These are phyloP conservation scores for Quercus wislizeni DNA, from an alignment of 306 rosid genomes.

Conservation along the genomic window DNA sequence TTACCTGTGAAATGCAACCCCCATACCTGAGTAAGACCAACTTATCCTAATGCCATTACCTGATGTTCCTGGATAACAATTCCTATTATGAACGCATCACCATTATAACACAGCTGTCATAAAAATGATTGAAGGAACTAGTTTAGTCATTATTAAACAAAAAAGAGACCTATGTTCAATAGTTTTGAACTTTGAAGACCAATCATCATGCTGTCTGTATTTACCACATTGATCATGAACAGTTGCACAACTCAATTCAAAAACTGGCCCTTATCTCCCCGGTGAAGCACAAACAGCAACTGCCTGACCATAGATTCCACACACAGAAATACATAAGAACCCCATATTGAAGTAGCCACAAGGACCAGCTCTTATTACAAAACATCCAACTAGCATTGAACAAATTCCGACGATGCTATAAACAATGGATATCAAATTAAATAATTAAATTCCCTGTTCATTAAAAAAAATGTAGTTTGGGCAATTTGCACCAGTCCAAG, in stretches of 20 bases:
- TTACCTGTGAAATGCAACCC: not conserved
- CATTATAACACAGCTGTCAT: not conserved
- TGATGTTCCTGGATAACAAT: not conserved
- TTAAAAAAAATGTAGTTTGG: not conserved
- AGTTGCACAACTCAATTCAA: not conserved
- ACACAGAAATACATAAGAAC: not conserved
- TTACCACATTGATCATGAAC: not conserved
- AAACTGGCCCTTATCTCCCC: not conserved
- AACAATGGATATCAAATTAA: not conserved
- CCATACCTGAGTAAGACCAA: not conserved
- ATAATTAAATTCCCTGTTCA: not conserved
- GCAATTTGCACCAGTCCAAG: too few species aligned
- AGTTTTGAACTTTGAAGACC: too few species aligned
- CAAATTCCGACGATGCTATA: not conserved
- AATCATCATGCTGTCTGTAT: not conserved
- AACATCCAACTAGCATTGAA: not conserved
- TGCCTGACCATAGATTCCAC: not conserved
- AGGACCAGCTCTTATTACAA: not conserved
- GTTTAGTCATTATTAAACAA: too few species aligned
- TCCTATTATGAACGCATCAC: not conserved
- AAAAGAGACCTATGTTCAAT: too few species aligned
- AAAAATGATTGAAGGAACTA: too few species aligned
- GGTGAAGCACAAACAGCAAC: not conserved
- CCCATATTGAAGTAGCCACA: not conserved
- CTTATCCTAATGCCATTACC: not conserved